Conservation (phyloP, 768 basidiomycete species). For the Naganishia friedmannii region DNA sequence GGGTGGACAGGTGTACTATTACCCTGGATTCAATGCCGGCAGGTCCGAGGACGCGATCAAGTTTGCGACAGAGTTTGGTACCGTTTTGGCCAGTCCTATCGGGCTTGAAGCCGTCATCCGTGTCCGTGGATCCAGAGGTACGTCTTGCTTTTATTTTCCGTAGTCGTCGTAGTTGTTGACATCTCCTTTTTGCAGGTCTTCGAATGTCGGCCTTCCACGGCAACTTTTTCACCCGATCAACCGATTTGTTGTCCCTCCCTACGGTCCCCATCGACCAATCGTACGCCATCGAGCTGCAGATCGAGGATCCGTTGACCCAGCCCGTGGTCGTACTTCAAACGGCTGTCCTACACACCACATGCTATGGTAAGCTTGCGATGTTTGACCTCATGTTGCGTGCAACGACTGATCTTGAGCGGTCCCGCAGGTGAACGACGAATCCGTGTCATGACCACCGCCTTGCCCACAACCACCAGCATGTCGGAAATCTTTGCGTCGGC, state of each 20-base stretch:
- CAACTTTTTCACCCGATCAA: constrained; percentile 97
- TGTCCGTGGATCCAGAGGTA: constrained; percentile 92
- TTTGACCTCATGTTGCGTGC: too few relatives aligned
- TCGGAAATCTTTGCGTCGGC: constrained; percentile 87
- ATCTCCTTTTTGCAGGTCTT: constrained; percentile 58
- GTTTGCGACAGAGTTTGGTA: constrained; percentile 95
- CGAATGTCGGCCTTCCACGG: constrained; percentile 98
- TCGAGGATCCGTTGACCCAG: constrained; percentile 86
- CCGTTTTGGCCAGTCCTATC: constrained; percentile 86
- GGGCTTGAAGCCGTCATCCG: constrained; percentile 97
- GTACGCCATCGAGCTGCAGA: constrained; percentile 90
- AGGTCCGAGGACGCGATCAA: constrained; percentile 94
- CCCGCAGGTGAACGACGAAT: constrained; percentile 69
- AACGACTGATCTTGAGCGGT: neutral
- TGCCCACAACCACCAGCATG: constrained; percentile 81
- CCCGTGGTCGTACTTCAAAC: constrained; percentile 93
- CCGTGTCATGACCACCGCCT: constrained; percentile 79
- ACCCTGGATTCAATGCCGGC: constrained; percentile 94
- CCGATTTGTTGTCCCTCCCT: constrained; percentile 91
- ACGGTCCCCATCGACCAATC: constrained; percentile 95
- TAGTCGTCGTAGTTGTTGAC: neutral
- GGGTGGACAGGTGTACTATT: constrained; percentile 95
- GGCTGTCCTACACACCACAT: constrained; percentile 89
- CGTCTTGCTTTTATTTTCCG: constrained; percentile 22
- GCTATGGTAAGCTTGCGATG: constrained; percentile 61